Conservation (phyloP, 1,139 yeast species). For the Yamadazyma aaseri region DNA sequence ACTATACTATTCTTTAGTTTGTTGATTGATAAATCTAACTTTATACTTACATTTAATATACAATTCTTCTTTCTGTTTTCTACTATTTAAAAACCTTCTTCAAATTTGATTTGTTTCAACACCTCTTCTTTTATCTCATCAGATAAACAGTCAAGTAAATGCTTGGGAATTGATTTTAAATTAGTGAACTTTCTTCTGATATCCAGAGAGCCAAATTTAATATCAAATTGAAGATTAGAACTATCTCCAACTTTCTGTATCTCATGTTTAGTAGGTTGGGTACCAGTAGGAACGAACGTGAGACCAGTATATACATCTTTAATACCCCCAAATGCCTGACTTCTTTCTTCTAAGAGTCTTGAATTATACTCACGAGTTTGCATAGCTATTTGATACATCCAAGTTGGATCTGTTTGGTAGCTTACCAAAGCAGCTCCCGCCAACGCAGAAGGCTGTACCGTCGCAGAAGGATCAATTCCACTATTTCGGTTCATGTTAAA, state of each 20-base stretch:
- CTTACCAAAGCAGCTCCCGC: slow-evolving; percentile 42
- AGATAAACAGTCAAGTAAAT: slow-evolving; percentile 52
- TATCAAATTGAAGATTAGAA: slow-evolving; percentile 43
- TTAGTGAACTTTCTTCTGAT: slow-evolving; percentile 57
- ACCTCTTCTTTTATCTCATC: slow-evolving; percentile 63
- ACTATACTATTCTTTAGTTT: too few relatives aligned
- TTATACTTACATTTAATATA: slow-evolving; percentile 3
- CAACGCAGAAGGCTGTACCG: slow-evolving; percentile 30
- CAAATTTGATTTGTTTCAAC: slow-evolving; percentile 60
- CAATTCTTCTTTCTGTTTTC: background rate
- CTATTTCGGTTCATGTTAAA: slow-evolving; percentile 19
- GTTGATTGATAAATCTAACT: too few relatives aligned
- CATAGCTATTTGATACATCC: slow-evolving; percentile 84
- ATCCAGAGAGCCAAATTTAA: slow-evolving; percentile 48
- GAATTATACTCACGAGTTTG: slow-evolving; percentile 72
- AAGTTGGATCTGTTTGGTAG: slow-evolving; percentile 65
- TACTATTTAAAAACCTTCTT: slow-evolving; percentile 25
- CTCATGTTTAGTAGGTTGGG: slow-evolving; percentile 63
- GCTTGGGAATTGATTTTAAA: slow-evolving; percentile 53
- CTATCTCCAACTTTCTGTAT: slow-evolving; percentile 19
- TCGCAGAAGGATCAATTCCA: slow-evolving; percentile 18
- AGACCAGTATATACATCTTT: slow-evolving; percentile 85
- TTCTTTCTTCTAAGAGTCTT: slow-evolving; percentile 58
- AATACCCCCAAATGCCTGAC: slow-evolving; percentile 56
- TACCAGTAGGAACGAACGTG: slow-evolving; percentile 64